phyloP scores from a whole-genome alignment of 2,329 filamentous ascomycete species.

The Tolypocladium amazonense region DNA sequence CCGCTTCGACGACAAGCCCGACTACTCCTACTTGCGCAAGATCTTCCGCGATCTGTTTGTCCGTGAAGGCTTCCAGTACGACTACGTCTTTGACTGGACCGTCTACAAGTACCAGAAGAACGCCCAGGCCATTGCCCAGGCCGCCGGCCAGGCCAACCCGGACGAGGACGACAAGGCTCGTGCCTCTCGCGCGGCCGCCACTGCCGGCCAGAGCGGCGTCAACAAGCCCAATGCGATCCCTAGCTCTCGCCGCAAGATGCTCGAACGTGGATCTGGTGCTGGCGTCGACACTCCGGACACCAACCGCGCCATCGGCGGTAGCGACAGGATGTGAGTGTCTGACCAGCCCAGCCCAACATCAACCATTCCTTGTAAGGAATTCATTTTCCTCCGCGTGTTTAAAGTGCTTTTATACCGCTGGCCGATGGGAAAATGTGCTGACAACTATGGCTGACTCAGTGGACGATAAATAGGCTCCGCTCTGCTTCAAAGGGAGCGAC shows the following conservation, averaged over 20 bases:
- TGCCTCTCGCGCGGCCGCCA: conserved; percentile 56
- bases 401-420: conserved; percentile 63
- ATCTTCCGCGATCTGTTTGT: conserved; percentile 99
- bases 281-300: conserved; percentile 59
- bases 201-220: conserved; percentile 51
- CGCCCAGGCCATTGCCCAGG: conserved; percentile 84
- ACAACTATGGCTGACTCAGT: conserved; percentile 73
- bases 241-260: conserved; percentile 74
- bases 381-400: conserved; percentile 70
- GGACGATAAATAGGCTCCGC: conserved; percentile 75
- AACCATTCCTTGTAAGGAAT: conserved; percentile 75
- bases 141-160: conserved; percentile 53
- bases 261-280: conserved; percentile 52
- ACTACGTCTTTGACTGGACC: conserved; percentile 99
- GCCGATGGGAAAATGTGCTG: conserved; percentile 61
- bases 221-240: conserved; percentile 65
- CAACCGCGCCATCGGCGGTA: conserved; percentile 66
- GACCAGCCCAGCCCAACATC: conserved; percentile 30
- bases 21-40: conserved; percentile 99
- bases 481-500: conserved; percentile 65
- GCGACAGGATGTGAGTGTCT: conserved; percentile 92
- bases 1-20: conserved; percentile 98
- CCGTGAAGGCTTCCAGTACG: conserved; percentile 98
- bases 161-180: conserved; percentile 70
- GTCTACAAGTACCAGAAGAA: conserved; percentile 99